Conservation (phyloP, 805 yeast genomes). For the Tetrapisispora phaffii region DNA sequence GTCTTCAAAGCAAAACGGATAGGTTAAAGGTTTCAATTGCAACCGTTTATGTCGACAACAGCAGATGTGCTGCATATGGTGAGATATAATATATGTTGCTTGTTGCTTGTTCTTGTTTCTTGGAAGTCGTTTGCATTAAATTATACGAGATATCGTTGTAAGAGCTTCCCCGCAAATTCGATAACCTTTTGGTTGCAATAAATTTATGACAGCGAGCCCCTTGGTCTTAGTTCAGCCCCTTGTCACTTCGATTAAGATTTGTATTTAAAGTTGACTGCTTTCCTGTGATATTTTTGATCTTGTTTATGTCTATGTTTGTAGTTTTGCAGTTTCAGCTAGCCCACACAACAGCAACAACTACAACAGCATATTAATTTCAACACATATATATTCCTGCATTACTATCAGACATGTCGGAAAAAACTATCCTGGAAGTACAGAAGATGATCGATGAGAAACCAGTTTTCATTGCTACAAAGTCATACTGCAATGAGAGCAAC, state of each 20-base stretch:
- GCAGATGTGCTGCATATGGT: no score
- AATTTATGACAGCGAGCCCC: no score
- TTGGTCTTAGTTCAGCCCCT: background rate
- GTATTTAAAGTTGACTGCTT: background rate
- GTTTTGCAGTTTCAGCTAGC: no score
- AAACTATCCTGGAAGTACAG: conserved; percentile 48
- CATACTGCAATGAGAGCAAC: conserved; percentile 58
- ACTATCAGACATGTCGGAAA: conserved; percentile 11
- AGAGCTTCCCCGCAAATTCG: background rate
- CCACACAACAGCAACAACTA: background rate
- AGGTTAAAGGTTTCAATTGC: no score
- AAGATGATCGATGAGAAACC: conserved; percentile 52
- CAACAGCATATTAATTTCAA: background rate
- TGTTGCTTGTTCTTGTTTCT: no score
- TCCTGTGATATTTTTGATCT: no score
- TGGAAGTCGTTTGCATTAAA: no score
- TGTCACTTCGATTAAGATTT: background rate
- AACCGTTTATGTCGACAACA: no score
- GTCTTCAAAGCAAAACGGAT: background rate
- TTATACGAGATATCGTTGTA: no score
- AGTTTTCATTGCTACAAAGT: conserved; percentile 72
- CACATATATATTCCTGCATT: background rate
- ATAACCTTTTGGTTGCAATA: background rate
- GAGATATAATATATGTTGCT: no score
- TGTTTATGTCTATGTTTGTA: no score